These are phyloP conservation scores for Pythium guiyangense DNA, from an alignment of 352 stramenopile genomes.

Conservation along the genomic window DNA sequence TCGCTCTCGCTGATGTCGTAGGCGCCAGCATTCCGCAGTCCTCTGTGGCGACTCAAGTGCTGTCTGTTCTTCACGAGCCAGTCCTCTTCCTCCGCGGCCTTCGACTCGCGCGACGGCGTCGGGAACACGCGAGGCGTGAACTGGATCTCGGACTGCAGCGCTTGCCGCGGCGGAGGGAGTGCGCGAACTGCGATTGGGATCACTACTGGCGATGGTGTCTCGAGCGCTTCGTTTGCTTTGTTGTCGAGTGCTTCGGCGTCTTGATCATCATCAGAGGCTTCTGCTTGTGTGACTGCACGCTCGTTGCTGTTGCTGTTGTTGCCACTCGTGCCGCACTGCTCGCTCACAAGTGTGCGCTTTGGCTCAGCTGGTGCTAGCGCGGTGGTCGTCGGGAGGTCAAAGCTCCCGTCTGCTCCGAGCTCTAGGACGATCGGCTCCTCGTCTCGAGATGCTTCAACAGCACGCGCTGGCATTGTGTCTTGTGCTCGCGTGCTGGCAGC, in stretches of 20 bases:
- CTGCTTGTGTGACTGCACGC: background rate
- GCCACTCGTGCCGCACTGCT: background rate
- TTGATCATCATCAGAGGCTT: too few species aligned
- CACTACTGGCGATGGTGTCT: slow-evolving; percentile 4
- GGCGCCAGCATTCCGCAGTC: slow-evolving; percentile 31
- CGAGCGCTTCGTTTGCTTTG: background rate
- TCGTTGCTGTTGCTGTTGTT: background rate
- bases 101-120: slow-evolving; percentile 75
- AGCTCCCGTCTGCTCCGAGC: slow-evolving; percentile 43
- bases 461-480: background rate
- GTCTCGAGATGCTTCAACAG: background rate
- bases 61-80: slow-evolving; percentile 84
- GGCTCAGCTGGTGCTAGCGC: background rate
- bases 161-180: slow-evolving; percentile 39
- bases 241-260: background rate
- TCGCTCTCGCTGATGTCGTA: slow-evolving; percentile 87
- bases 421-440: slow-evolving; percentile 36
- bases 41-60: slow-evolving; percentile 69
- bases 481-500: background rate
- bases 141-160: slow-evolving; percentile 43
- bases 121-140: slow-evolving; percentile 80
- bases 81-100: slow-evolving; percentile 74
- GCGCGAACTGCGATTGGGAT: slow-evolving; percentile 3
- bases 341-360: background rate
- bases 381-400: slow-evolving; percentile 27